Base-by-base conservation (phyloP, 2,329 filamentous ascomycete species). In the Venturia oleaginea region DNA sequence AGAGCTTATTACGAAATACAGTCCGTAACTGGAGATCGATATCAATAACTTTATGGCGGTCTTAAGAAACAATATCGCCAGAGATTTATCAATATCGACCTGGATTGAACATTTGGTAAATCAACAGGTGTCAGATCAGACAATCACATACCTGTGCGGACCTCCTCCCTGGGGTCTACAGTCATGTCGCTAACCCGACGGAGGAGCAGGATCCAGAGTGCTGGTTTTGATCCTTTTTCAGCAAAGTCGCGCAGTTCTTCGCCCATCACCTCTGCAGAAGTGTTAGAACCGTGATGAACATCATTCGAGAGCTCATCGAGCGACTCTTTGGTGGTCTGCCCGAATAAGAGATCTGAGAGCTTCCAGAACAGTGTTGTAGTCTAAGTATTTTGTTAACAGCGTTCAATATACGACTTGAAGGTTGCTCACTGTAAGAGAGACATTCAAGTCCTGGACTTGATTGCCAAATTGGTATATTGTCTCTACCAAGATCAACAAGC, bases 351-450 rank as follows among this genome's bases (percentile, higher is more conserved):
- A 74, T 97, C 92, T 0, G 93, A 96, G 8, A 97, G 84, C 63
- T 93, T 92, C 91, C 92, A 97, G 74, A 96, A 96, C 72, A 96
- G 94, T 0, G 93, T 96, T 10, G 96, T 90, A 0, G 92, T 94
- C 85, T 91, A 60, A 30, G 11, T 2, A 27, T 1, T 15, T 27
- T 51, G 22, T 51, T 15, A 51, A 22, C 19, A 42, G 32, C 8
- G 5, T 11, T 64, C 13, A 5, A 61, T 10, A 24, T 4, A 22
- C 11, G 27, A 62, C 42, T 24, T 17, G 61, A 10, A n/a, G 42
- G 59, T 42, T 1, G 74, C 84, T 75, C 79, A 90, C 89, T 40
- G 94, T 97, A 32, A 99, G 80, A 0, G 93, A 93, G 71, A 97
- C 95, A 69, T 99, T 99, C 43, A 99, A 81, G 72, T 99, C 94